A percentile compares a stretch with the other conserved stretches of the same genome.
Evolutionary conservation across 1,139 yeast genomes (phyloP).

Genomic region (Yamadazyma taylorii): DNA sequence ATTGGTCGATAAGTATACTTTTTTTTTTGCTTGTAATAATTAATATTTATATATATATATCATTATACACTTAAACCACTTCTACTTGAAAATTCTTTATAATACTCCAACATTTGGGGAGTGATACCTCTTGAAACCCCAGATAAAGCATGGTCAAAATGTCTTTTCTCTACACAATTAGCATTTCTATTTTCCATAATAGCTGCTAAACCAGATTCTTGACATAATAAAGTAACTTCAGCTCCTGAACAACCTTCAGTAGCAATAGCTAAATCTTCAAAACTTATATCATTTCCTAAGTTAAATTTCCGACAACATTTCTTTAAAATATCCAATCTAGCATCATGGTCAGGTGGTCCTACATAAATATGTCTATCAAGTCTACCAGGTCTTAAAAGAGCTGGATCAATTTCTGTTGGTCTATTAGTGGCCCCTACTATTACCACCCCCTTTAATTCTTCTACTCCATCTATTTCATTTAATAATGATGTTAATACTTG

Average conservation of each 20-base stretch:
- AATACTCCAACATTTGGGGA: slow-evolving; percentile 76
- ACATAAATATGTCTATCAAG: slow-evolving; percentile 90
- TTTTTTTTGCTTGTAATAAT: slow-evolving; percentile 5
- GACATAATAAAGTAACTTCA: slow-evolving; percentile 86
- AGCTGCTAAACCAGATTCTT: slow-evolving; percentile 92
- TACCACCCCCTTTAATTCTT: slow-evolving; percentile 87
- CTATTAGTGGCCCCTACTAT: slow-evolving; percentile 94
- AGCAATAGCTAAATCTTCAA: slow-evolving; percentile 48
- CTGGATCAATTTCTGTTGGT: slow-evolving; percentile 91
- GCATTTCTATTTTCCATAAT: slow-evolving; percentile 74
- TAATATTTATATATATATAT: slow-evolving; percentile 3
- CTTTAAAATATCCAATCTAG: slow-evolving; percentile 71
- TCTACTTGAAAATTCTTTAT: slow-evolving; percentile 59
- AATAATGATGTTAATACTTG: slow-evolving; percentile 86
- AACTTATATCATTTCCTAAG: slow-evolving; percentile 46
- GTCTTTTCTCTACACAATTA: slow-evolving; percentile 52
- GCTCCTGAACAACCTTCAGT: slow-evolving; percentile 97
- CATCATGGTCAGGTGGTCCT: slow-evolving; percentile 81
- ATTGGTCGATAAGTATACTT: too few species aligned
- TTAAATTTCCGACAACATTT: slow-evolving; percentile 62
- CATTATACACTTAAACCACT: slow-evolving; percentile 33
- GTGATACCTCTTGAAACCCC: slow-evolving; percentile 80
- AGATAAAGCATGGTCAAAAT: slow-evolving; percentile 69
- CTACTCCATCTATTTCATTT: slow-evolving; percentile 96
- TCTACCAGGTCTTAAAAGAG: slow-evolving; percentile 90